Percentiles rank a stretch among this genome's conserved stretches.
These are phyloP conservation scores for Ramaria sp. DNA, from an alignment of 768 basidiomycete genomes.

Conservation along the genomic window DNA sequence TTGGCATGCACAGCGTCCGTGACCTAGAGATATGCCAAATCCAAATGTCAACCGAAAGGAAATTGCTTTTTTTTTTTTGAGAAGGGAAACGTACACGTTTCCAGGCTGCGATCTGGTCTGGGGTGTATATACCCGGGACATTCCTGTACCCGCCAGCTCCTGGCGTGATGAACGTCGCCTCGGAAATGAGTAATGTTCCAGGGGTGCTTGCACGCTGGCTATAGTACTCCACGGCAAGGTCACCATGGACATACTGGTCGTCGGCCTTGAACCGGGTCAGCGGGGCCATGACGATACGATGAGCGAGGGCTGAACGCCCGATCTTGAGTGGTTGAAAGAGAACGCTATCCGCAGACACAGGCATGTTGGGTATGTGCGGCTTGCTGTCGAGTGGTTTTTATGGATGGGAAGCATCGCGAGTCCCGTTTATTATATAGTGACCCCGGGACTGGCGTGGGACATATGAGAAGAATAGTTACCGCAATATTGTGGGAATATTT, in stretches of 20 bases:
- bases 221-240: slow-evolving; percentile 12
- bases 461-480: too few relatives aligned
- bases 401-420: too few relatives aligned
- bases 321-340: slow-evolving; percentile 16
- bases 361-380: too few relatives aligned
- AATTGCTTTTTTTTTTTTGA: too few relatives aligned
- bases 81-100: slow-evolving; percentile 26
- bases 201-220: slow-evolving; percentile 11
- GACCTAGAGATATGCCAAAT: slow-evolving; percentile 24
- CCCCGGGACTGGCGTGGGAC: too few relatives aligned
- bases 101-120: slow-evolving; percentile 48
- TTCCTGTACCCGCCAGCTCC: slow-evolving; percentile 22
- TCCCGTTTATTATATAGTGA: too few relatives aligned
- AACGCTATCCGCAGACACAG: not conserved
- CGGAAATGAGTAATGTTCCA: slow-evolving; percentile 23
- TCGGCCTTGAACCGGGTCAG: slow-evolving; percentile 16
- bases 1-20: slow-evolving; percentile 46
- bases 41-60: not conserved
- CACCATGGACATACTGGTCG: slow-evolving; percentile 11
- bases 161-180: slow-evolving; percentile 22
- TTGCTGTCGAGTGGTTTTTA: too few relatives aligned
- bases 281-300: slow-evolving; percentile 17
- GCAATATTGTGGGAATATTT: too few relatives aligned
- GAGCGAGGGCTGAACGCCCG: slow-evolving; percentile 11
- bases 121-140: slow-evolving; percentile 53